These are phyloP conservation scores for Aspergillus incahuasiensis DNA, from an alignment of 495 filamentous ascomycete species.

Conservation along the genomic window DNA sequence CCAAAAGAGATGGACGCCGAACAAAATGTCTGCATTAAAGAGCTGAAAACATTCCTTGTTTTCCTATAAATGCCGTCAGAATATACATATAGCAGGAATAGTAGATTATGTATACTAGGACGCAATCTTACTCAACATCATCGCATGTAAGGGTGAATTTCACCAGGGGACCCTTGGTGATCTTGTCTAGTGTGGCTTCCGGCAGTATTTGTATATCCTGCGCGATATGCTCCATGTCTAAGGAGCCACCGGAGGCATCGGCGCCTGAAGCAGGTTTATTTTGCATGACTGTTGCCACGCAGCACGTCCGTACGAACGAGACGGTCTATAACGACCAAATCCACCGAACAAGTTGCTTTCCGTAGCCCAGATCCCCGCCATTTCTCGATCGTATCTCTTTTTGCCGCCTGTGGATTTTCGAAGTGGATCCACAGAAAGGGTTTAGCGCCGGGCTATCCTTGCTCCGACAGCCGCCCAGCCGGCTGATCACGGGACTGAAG, in stretches of 20 bases:
- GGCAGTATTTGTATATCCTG: conserved; percentile 37
- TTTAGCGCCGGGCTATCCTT: conserved; percentile 27
- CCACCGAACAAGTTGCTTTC: conserved; percentile 6
- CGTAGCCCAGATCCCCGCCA: conserved; percentile 16
- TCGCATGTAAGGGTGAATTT: conserved; percentile 33
- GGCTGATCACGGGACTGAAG: conserved; percentile 40
- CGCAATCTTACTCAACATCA: conserved; percentile 31
- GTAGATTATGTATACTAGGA: conserved; percentile 3
- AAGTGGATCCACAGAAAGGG: conserved; percentile 24
- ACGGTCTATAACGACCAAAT: conserved; percentile 6
- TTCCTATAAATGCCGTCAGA: conserved; percentile 29
- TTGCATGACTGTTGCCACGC: conserved; percentile 22
- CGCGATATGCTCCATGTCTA: conserved; percentile 34
- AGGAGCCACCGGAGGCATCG: conserved; percentile 6
- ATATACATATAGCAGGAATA: not conserved
- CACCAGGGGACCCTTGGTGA: conserved; percentile 38
- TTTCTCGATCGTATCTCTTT: conserved; percentile 15
- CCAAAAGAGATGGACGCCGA: conserved; percentile 32
- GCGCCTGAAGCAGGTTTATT: conserved; percentile 15
- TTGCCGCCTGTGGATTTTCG: conserved; percentile 27
- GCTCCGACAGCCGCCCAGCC: conserved; percentile 16
- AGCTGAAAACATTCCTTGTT: conserved; percentile 34
- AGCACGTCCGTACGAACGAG: conserved; percentile 17
- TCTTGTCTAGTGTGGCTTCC: conserved; percentile 32
- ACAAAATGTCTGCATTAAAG: conserved; percentile 35